These are phyloP conservation scores for Lentithecium fluviatile DNA, from an alignment of 495 filamentous ascomycete species.

Conservation along the genomic window DNA sequence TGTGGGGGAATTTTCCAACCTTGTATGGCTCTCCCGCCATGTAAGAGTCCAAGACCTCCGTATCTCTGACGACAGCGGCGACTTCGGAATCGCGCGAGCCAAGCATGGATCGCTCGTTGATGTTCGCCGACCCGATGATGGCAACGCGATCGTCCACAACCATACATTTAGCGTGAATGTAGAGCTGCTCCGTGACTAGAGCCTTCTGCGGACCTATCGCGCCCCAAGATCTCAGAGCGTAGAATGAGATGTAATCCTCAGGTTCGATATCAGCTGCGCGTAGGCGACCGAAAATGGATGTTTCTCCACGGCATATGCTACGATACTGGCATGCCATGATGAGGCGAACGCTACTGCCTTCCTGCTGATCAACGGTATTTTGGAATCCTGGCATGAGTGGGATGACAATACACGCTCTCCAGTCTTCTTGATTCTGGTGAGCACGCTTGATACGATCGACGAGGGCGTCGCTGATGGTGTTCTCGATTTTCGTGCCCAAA, in stretches of 20 bases:
- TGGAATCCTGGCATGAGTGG: constrained; percentile 98
- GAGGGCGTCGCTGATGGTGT: constrained; percentile 90
- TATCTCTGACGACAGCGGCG: constrained; percentile 88
- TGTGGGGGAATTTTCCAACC: constrained; percentile 90
- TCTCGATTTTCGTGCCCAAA: constrained; percentile 81
- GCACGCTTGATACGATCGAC: constrained; percentile 89
- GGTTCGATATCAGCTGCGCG: constrained; percentile 83
- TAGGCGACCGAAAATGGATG: constrained; percentile 87
- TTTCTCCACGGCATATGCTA: constrained; percentile 91
- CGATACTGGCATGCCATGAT: constrained; percentile 99
- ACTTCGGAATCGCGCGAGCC: constrained; percentile 89
- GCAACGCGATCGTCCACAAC: constrained; percentile 91
- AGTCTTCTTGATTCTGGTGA: constrained; percentile 78
- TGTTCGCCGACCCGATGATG: constrained; percentile 97
- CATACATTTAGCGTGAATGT: constrained; percentile 98
- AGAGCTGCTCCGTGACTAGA: constrained; percentile 92
- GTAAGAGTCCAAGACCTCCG: constrained; percentile 85
- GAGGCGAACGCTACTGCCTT: constrained; percentile 87
- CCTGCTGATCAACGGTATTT: constrained; percentile 89
- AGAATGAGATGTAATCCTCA: constrained; percentile 96
- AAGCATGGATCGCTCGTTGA: constrained; percentile 97
- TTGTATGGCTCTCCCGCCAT: constrained; percentile 88
- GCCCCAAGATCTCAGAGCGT: constrained; percentile 88
- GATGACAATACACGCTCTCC: constrained; percentile 92
- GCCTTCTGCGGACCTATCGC: constrained; percentile 79